phyloP scores from a whole-genome alignment of 2,329 filamentous ascomycete species.

The Xylariaceae sp. region DNA sequence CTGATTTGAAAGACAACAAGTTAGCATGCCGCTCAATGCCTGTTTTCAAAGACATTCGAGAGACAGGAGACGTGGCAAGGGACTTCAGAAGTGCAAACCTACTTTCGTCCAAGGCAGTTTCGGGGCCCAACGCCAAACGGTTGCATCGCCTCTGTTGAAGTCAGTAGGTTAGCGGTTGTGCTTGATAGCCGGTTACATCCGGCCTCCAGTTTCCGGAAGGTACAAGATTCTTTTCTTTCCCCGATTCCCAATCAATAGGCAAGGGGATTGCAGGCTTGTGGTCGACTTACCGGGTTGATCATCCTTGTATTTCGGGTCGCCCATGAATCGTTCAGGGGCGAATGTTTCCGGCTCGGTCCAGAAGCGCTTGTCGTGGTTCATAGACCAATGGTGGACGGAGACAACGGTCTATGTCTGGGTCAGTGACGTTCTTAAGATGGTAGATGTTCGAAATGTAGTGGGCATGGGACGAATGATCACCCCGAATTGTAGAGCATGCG shows the following conservation, averaged over 20 bases:
- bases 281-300: slow-evolving; percentile 31
- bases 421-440: no score
- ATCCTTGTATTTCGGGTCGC: slow-evolving; percentile 26
- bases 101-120: slow-evolving; percentile 41
- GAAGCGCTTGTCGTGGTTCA: slow-evolving; percentile 33
- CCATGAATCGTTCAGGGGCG: slow-evolving; percentile 40
- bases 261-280: not conserved
- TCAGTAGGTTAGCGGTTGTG: not conserved
- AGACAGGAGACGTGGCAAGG: not conserved
- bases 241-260: not conserved
- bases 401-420: slow-evolving; percentile 31
- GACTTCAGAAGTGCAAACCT: slow-evolving; percentile 17
- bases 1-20: slow-evolving; percentile 19
- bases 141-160: slow-evolving; percentile 30
- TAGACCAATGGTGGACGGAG: slow-evolving; percentile 35
- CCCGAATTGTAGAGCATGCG: no score
- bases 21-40: not conserved
- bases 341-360: slow-evolving; percentile 39
- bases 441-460: no score
- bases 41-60: not conserved
- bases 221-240: not conserved
- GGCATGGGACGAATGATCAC: no score
- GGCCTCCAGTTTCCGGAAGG: not conserved
- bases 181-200: not conserved
- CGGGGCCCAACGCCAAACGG: slow-evolving; percentile 37